Base-by-base conservation (phyloP, 345 rosid genomes). In the Linum lewisii region DNA sequence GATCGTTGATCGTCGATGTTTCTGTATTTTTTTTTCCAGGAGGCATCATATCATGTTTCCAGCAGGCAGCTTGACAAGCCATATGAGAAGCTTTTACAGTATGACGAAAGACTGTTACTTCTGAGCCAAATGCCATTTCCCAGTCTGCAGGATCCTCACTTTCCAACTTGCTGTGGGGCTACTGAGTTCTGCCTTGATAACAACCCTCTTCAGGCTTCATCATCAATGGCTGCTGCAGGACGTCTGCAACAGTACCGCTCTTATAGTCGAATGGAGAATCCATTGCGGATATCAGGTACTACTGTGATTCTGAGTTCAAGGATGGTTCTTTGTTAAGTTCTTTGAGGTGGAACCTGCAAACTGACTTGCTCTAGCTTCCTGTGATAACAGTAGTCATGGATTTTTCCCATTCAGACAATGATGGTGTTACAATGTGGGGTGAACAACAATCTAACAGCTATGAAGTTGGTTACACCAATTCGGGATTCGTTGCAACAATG, bases 21-120 rank as follows among this genome's bases (percentile, higher is more conserved):
- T 22, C 24, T 19, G 16, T 23, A 19, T 36, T 15, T 6, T 53
- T 0, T 7, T 52, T n/a, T 0, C 38, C 36, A 67, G 72, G 62
- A 68, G 72, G 23, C 72, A 68, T 7, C 13, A 32, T 2, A 56
- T 68, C 23, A 32, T 13, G 15, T 68, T 57, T 24, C 72, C 61
- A 10, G 29, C 53, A 2, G 66, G 66, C 57, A 51, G 11, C 72
- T 68, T n/a, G 62, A 68, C 13, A 57, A 6, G 26, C 66, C 59
- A 24, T 21, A 44, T 3, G 62, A 62, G 29, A 68, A 68, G 53
- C 66, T 68, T 16, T 18, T 68, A 0, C 47, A 21, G 19, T 18
- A 4, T 13, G 72, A 68, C 16, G n/a, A 3, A 1, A 22, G 66
- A 22, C 49, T 68, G 22, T 10, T 1, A 22, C 37, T 14, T 10